phyloP scores from a whole-genome alignment of 2,329 filamentous ascomycete genomes.

The Aureobasidium sp. region DNA sequence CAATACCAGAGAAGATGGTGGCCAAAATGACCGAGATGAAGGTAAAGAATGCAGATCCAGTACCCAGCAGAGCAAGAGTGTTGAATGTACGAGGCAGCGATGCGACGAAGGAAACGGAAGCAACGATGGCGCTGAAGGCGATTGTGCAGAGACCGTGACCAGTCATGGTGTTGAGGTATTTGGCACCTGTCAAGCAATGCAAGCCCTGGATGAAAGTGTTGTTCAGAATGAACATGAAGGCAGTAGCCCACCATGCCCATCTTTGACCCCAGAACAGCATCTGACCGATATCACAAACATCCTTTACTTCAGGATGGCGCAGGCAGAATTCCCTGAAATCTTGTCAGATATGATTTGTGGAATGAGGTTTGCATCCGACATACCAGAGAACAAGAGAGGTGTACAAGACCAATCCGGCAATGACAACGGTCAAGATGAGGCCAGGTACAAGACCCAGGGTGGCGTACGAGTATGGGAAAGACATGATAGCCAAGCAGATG shows the following conservation, averaged over 20 bases:
- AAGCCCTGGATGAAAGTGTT: constrained; percentile 87
- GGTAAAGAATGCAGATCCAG: constrained; percentile 75
- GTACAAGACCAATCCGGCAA: constrained; percentile 75
- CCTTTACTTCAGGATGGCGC: constrained; percentile 80
- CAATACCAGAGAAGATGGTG: constrained; percentile 71
- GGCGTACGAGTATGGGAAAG: constrained; percentile 89
- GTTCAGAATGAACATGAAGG: constrained; percentile 86
- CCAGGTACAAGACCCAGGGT: constrained; percentile 80
- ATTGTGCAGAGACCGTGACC: constrained; percentile 68
- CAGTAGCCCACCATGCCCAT: constrained; percentile 62
- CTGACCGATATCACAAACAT: constrained; percentile 93
- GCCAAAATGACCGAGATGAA: constrained; percentile 83
- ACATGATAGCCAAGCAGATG: constrained; percentile 90
- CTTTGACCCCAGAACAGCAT: constrained; percentile 83
- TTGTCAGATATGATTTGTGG: not conserved
- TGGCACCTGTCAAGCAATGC: constrained; percentile 75
- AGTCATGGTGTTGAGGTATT: constrained; percentile 86
- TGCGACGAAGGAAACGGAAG: constrained; percentile 67
- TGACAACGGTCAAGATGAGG: constrained; percentile 71
- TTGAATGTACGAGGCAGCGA: constrained; percentile 82
- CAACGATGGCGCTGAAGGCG: constrained; percentile 66
- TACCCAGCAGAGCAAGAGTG: constrained; percentile 71
- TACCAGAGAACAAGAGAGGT: constrained; percentile 64
- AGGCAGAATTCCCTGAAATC: constrained; percentile 73
- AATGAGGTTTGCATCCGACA: constrained; percentile 22